These are phyloP conservation scores for Solanum boliviense DNA, from an alignment of 257 asterid species.

Conservation along the genomic window DNA sequence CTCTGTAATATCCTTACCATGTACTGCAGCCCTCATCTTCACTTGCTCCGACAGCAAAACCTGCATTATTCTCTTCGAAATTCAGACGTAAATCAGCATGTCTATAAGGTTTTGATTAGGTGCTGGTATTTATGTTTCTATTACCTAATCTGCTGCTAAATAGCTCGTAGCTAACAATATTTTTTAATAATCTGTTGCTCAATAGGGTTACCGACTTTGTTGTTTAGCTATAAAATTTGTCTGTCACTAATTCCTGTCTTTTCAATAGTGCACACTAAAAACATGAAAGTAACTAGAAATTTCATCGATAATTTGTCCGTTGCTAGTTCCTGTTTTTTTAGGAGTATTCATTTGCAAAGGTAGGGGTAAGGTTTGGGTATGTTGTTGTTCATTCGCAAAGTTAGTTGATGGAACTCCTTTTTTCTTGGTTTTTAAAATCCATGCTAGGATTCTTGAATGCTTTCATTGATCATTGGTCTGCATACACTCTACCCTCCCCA, in stretches of 20 bases:
- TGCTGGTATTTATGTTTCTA: background rate
- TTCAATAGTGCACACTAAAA: background rate
- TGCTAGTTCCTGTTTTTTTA: too few species aligned
- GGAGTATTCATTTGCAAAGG: background rate
- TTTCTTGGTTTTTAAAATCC: background rate
- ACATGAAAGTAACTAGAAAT: too few species aligned
- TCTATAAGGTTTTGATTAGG: background rate
- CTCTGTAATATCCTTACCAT: constrained; percentile 28
- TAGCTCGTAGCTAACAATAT: background rate
- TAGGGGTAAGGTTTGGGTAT: background rate
- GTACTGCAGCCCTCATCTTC: constrained; percentile 50
- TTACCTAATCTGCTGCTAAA: background rate
- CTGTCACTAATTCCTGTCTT: background rate
- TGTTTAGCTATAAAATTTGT: background rate
- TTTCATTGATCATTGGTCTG: background rate
- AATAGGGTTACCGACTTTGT: background rate
- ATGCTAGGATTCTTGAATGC: background rate
- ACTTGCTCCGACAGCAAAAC: constrained; percentile 67
- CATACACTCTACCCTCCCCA: too few species aligned
- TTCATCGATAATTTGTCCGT: too few species aligned
- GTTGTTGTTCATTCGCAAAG: background rate
- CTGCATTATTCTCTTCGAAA: constrained; percentile 23
- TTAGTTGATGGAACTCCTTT: background rate
- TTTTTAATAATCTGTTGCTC: background rate
- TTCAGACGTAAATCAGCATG: constrained; percentile 1